These are phyloP conservation scores for Actinomucor elegans DNA, from an alignment of 371 early-diverging fungal genomes.

Conservation along the genomic window DNA sequence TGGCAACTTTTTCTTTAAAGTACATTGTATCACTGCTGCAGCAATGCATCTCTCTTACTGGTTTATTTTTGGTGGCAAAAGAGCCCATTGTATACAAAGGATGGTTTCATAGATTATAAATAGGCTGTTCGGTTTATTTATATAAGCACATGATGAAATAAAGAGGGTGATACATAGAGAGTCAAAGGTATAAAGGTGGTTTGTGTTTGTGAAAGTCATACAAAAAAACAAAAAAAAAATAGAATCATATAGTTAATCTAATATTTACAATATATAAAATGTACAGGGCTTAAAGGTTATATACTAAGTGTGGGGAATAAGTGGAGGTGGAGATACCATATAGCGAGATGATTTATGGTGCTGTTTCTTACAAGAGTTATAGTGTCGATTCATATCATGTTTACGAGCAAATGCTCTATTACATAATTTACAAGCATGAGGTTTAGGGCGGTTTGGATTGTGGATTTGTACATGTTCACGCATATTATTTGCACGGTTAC, in stretches of 20 bases:
- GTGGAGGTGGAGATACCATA: not conserved
- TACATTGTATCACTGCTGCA: no score
- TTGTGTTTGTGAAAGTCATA: not conserved
- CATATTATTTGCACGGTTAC: constrained; percentile 45
- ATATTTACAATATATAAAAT: not conserved
- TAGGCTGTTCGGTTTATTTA: no score
- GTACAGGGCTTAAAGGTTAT: no score
- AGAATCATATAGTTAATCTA: no score
- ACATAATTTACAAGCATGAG: constrained; percentile 47
- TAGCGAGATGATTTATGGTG: not conserved
- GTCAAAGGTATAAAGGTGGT: no score
- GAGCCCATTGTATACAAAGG: no score
- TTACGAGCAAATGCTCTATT: constrained; percentile 63
- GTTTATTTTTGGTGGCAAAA: no score
- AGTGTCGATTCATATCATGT: constrained; percentile 70
- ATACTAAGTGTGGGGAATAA: not conserved
- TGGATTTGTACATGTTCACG: constrained; percentile 46
- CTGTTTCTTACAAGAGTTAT: constrained; percentile 20
- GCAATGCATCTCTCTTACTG: no score
- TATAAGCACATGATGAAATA: no score
- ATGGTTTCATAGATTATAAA: no score
- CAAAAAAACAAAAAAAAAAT: no score
- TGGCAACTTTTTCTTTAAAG: no score
- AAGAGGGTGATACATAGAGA: not conserved
- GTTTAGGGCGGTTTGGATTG: constrained; percentile 39